These are phyloP conservation scores for Haplosporangium gracile DNA, from an alignment of 192 early-diverging fungal species.

Conservation along the genomic window DNA sequence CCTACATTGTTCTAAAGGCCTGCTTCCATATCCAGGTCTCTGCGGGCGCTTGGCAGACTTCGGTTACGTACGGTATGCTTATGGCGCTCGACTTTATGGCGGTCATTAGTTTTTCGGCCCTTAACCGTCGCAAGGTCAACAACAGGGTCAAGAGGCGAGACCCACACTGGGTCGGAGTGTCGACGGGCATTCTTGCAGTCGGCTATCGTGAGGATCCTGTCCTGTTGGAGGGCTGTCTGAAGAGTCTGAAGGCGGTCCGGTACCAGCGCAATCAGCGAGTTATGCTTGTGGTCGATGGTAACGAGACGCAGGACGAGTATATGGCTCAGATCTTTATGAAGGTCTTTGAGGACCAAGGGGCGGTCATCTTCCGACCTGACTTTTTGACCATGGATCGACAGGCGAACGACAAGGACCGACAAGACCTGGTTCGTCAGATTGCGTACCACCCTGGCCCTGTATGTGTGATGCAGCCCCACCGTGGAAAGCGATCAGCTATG, in stretches of 20 bases:
- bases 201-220: conserved; percentile 52
- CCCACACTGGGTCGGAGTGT: conserved; percentile 44
- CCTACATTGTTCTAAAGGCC: conserved; percentile 41
- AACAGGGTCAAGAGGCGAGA: conserved; percentile 38
- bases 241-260: conserved; percentile 44
- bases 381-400: conserved; percentile 44
- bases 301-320: conserved; percentile 48
- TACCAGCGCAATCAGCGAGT: conserved; percentile 46
- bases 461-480: conserved; percentile 65
- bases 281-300: conserved; percentile 44
- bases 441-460: conserved; percentile 51
- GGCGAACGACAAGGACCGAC: conserved; percentile 17
- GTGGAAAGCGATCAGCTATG: conserved; percentile 67
- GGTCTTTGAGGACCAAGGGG: conserved; percentile 39
- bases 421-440: conserved; percentile 40
- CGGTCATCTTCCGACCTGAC: conserved; percentile 31
- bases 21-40: conserved; percentile 54
- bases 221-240: conserved; percentile 46
- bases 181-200: conserved; percentile 50
- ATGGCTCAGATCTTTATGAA: conserved; percentile 46
- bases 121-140: conserved; percentile 41
- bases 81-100: conserved; percentile 56
- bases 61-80: conserved; percentile 51
- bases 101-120: conserved; percentile 42
- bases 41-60: conserved; percentile 54